These are phyloP conservation scores for Ophiostoma pallidulum DNA, from an alignment of 2,329 filamentous ascomycete species.

Conservation along the genomic window DNA sequence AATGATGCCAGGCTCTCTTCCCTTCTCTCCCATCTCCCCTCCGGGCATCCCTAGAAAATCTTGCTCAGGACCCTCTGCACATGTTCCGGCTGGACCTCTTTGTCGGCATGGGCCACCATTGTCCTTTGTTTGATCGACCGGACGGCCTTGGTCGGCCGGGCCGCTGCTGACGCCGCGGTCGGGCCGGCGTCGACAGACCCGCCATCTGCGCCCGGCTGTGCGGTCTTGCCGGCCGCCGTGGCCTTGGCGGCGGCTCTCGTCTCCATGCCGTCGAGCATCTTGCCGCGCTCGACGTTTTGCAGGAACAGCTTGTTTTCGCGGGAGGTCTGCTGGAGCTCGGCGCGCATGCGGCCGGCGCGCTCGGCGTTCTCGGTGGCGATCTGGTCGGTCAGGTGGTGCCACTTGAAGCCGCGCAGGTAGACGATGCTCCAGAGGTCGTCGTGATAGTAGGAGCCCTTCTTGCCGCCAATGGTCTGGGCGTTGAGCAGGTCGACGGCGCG, in stretches of 20 bases:
- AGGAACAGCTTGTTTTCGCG: constrained; percentile 77
- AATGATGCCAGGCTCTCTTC: no score
- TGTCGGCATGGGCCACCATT: constrained; percentile 41
- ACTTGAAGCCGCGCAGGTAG: constrained; percentile 78
- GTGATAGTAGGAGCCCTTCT: constrained; percentile 74
- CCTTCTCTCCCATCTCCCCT: no score
- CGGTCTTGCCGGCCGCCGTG: constrained; percentile 13
- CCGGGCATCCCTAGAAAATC: constrained; percentile 55
- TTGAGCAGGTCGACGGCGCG: constrained; percentile 68
- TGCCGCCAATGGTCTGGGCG: constrained; percentile 67
- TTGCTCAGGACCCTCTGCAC: constrained; percentile 54
- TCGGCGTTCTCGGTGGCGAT: constrained; percentile 77
- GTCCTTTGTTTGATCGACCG: constrained; percentile 59
- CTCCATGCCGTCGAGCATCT: constrained; percentile 69
- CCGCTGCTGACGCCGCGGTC: constrained; percentile 18
- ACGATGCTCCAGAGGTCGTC: constrained; percentile 81
- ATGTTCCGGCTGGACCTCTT: constrained; percentile 41
- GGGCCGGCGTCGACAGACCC: no score
- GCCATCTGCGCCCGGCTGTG: not conserved
- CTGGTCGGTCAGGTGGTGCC: constrained; percentile 64
- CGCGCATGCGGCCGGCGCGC: constrained; percentile 62
- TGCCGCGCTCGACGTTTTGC: constrained; percentile 67
- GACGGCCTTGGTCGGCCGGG: constrained; percentile 10
- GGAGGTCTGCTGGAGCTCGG: constrained; percentile 65
- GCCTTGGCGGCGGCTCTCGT: constrained; percentile 44